phyloP scores from a whole-genome alignment of 1,284 basidiomycete species.

The Mycena citricolor region DNA sequence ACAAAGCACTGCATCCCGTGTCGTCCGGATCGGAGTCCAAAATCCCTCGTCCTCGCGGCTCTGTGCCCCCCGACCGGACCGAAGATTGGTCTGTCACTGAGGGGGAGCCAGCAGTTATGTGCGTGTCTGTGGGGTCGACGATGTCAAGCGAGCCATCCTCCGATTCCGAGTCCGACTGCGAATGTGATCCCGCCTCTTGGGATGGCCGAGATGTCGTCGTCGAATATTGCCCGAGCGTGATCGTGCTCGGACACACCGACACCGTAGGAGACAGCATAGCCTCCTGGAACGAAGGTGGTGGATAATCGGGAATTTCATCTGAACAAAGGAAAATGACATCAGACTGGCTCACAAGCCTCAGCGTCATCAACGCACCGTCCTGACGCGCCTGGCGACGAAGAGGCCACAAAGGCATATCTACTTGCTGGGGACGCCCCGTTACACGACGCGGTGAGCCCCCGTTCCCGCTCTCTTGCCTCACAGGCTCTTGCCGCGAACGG shows the following conservation, averaged over 20 bases:
- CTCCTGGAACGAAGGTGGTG: constrained; percentile 26
- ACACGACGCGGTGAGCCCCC: no score
- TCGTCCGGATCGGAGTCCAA: constrained; percentile 20
- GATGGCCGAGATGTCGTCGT: constrained; percentile 5
- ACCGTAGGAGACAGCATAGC: constrained; percentile 21
- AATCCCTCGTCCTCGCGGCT: constrained; percentile 19
- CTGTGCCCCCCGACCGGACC: constrained; percentile 1
- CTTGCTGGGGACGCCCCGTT: no score
- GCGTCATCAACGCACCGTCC: constrained; percentile 1
- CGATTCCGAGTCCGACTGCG: constrained; percentile 24
- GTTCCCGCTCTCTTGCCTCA: no score
- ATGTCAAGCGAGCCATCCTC: constrained; percentile 23
- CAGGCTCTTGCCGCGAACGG: constrained; percentile 10
- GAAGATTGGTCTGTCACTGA: not conserved
- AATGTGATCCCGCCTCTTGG: constrained; percentile 9
- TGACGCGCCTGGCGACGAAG: not conserved
- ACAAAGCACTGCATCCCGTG: not conserved
- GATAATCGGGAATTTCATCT: constrained; percentile 26
- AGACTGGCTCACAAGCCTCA: constrained; percentile 11
- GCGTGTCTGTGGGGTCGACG: constrained; percentile 5
- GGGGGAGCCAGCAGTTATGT: not conserved
- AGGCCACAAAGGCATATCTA: not conserved
- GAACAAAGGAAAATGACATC: not conserved
- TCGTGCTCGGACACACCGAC: constrained; percentile 19
- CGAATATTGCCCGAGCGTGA: constrained; percentile 15